Evolutionary conservation across 352 stramenopile species (phyloP), one percentile per base, ranked within the genome.

Genomic region (Plasmopara halstedii): DNA sequence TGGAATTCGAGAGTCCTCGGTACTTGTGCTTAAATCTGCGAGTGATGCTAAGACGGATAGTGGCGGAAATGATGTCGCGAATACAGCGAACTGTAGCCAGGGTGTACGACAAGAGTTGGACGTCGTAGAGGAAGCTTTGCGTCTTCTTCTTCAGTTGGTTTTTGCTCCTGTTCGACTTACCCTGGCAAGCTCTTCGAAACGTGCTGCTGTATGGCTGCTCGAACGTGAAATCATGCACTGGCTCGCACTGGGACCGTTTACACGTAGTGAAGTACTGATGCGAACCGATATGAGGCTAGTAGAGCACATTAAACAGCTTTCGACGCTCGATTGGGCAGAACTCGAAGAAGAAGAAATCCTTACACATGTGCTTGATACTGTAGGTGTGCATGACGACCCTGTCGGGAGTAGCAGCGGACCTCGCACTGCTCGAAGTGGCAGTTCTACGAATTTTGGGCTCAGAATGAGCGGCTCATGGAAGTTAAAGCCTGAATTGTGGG

Each of bases 301-400:
- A 11, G 80, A 91, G 47, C 70, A 77, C 43, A 68, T 88, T n/a
- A 83, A 85, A 22, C 73, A 83, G 20, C 49, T 75, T 20, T 39
- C 60, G 11, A 42, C 41, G 0, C 75, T 85, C 34, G 64, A 74
- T 9, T 83, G 70, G 66, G 59, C 64, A 31, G 51, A 74, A 14
- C 41, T 82, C 5, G 80, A 91, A 47, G 80, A 91, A 35, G 80
- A 91, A 21, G 80, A 91, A 32, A 85, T 91, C 44, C 27, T 91
- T 10, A 78, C 63, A 6, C 58, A 83, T 23, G 75, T 84, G 22
- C 46, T 91, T 0, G 70, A 84, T 19, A 53, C 50, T 6, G 74
- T 88, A 25, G 79, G 76, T 9, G 59, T 70, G 18, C 83, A 85
- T 31, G 59, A 84, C 21, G 70, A 88, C 33, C 65, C 73, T 7